Evolutionary conservation across 2,329 filamentous ascomycete species (phyloP).

Genomic region (Hypomyces perniciosus): DNA sequence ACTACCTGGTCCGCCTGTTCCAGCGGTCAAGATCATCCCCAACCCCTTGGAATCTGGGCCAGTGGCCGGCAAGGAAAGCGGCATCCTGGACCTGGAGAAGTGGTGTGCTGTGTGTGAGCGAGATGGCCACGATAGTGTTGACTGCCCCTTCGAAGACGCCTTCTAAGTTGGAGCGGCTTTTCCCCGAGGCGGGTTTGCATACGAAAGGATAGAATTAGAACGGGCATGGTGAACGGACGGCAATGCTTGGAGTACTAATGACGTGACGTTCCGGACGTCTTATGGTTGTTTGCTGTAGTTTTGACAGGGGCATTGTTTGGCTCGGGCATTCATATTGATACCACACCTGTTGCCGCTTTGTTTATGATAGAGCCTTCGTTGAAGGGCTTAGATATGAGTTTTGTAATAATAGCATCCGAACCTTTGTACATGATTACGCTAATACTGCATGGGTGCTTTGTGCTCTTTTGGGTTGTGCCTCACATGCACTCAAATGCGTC

Average conservation of each 20-base stretch:
- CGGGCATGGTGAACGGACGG: slow-evolving; percentile 8
- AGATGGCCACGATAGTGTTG: slow-evolving; percentile 93
- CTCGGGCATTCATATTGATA: slow-evolving; percentile 29
- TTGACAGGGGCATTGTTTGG: slow-evolving; percentile 22
- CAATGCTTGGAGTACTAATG: slow-evolving; percentile 14
- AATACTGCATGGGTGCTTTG: no score
- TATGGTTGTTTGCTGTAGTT: slow-evolving; percentile 13
- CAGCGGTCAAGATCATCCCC: slow-evolving; percentile 45
- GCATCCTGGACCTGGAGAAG: slow-evolving; percentile 74
- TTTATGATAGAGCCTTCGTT: slow-evolving; percentile 11
- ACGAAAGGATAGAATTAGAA: neutral
- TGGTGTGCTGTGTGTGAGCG: slow-evolving; percentile 97
- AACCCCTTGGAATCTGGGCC: slow-evolving; percentile 61
- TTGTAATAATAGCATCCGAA: slow-evolving; percentile 16
- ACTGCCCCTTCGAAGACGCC: slow-evolving; percentile 85
- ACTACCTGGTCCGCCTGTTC: slow-evolving; percentile 26
- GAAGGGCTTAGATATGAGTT: slow-evolving; percentile 1
- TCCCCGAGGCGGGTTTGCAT: neutral
- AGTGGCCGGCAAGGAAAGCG: slow-evolving; percentile 71
- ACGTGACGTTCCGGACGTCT: slow-evolving; percentile 14
- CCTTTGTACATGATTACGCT: no score
- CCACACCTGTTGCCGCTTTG: slow-evolving; percentile 25
- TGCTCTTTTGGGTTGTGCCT: no score
- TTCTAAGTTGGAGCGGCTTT: slow-evolving; percentile 39
- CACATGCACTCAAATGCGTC: no score